Conservation (phyloP, 495 filamentous ascomycete species). For the Xylaria venustula region DNA sequence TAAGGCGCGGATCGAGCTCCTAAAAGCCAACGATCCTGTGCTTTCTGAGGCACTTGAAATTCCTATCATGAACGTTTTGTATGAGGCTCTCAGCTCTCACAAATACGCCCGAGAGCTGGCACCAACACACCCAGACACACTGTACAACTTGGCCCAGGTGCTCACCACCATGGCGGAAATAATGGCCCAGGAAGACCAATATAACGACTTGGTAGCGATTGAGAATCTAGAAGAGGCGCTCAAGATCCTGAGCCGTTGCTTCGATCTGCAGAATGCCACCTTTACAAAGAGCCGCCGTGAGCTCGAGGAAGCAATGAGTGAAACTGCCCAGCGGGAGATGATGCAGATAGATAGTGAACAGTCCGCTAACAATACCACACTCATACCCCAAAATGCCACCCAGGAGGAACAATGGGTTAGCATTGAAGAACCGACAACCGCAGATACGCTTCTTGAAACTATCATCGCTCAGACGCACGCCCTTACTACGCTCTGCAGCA, state of each 20-base stretch:
- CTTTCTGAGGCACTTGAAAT: constrained; percentile 52
- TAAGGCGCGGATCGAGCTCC: constrained; percentile 66
- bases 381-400: neutral
- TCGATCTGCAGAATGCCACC: constrained; percentile 45
- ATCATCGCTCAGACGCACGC: constrained; percentile 57
- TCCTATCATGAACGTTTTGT: constrained; percentile 50
- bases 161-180: constrained; percentile 64
- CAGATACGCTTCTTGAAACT: constrained; percentile 56
- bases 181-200: constrained; percentile 49
- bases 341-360: neutral
- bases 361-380: neutral
- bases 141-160: constrained; percentile 70
- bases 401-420: constrained; percentile 60
- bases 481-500: constrained; percentile 47
- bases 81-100: constrained; percentile 60
- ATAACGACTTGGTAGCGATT: constrained; percentile 25
- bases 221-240: constrained; percentile 59
- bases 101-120: constrained; percentile 56
- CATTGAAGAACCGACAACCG: constrained; percentile 62
- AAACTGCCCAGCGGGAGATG: constrained; percentile 14
- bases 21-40: constrained; percentile 58
- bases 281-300: constrained; percentile 52
- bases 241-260: constrained; percentile 60
- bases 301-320: constrained; percentile 35
- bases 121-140: constrained; percentile 60